Evolutionary conservation across 2,329 filamentous ascomycete species (phyloP), one percentile per base, ranked within the genome.

Genomic region (Daldinia eschscholtzii): DNA sequence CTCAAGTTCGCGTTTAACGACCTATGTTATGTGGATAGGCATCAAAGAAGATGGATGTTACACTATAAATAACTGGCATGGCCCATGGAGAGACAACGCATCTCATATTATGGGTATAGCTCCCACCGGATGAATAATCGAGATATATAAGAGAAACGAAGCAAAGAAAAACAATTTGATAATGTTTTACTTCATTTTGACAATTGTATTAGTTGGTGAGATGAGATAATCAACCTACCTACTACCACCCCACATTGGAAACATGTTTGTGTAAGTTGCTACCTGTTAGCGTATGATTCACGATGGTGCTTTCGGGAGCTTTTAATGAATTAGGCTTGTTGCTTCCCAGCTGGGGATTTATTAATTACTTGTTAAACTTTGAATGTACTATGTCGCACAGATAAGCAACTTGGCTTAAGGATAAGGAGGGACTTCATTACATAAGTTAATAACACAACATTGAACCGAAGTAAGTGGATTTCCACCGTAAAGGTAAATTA

Each of bases 71-170:
- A 50, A 50, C 15, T 52, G 15, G 9, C 46, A 52, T 33, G 26
- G 46, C 46, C 46, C 64, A 67, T 41, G 7, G 28, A 23, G 39
- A 59, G 44, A 60, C 37, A 53, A 35, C 30, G 28, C 59, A 61
- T 56, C 41, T 28, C 55, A 59, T 65, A 6, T 13, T 30, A 57
- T 28, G 23, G 23, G 37, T 42, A 39, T 50, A 18, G 26, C 4
- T 20, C 42, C 5, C 35, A 60, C 13, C 28, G 28, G 39, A 58
- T 41, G 48, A 26, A 48, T 15, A 18, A 48, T 48, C 48, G 23
- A 48, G 12, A 2, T 59, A 65, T 62, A 61, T 62, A 28, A 55
- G 46, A 59, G 46, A 65, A 30, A 55, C 30, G 33, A 60, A 30
- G 50, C 5, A 61, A 48, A 41, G 7, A 30, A 44, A 59, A 13